These are phyloP conservation scores for Arctium lappa DNA, from an alignment of 129 eudicot species.

Conservation along the genomic window DNA sequence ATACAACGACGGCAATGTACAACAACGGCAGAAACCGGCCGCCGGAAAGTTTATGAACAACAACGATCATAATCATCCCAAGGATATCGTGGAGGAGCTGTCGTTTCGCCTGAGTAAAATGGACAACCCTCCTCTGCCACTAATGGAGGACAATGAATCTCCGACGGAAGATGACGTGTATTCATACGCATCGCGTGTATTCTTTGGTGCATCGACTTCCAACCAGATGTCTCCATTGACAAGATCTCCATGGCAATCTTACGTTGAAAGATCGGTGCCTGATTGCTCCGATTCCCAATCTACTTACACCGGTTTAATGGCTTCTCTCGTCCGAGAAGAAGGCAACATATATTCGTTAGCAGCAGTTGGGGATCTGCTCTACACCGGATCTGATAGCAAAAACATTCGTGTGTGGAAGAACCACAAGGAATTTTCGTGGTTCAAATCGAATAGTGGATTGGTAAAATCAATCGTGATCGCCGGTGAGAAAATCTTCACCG, in stretches of 20 bases:
- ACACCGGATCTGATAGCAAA: constrained; percentile 85
- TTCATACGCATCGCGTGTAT: constrained; percentile 33
- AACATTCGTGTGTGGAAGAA: constrained; percentile 84
- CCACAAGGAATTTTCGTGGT: constrained; percentile 73
- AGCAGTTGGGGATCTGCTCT: constrained; percentile 51
- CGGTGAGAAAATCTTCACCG: constrained; percentile 58
- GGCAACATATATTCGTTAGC: constrained; percentile 80
- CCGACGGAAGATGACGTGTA: constrained; percentile 12
- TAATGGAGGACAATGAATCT: constrained; percentile 20
- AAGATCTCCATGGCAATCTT: constrained; percentile 70
- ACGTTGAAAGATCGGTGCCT: constrained; percentile 16
- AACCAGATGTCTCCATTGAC: constrained; percentile 46
- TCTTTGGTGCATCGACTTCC: not conserved
- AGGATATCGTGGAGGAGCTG: constrained; percentile 26
- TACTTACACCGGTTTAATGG: constrained; percentile 70
- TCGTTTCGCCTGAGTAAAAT: constrained; percentile 36
- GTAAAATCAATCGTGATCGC: constrained; percentile 74
- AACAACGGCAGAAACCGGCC: constrained; percentile 7
- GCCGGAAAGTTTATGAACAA: constrained; percentile 8
- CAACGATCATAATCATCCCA: not conserved
- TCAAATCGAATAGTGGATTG: constrained; percentile 77
- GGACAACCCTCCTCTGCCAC: not conserved
- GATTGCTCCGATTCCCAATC: constrained; percentile 22
- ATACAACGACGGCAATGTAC: constrained; percentile 19
- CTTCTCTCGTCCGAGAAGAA: constrained; percentile 76